Evolutionary conservation across 768 basidiomycete genomes (phyloP).

Genomic region (Mycena vitilis): DNA sequence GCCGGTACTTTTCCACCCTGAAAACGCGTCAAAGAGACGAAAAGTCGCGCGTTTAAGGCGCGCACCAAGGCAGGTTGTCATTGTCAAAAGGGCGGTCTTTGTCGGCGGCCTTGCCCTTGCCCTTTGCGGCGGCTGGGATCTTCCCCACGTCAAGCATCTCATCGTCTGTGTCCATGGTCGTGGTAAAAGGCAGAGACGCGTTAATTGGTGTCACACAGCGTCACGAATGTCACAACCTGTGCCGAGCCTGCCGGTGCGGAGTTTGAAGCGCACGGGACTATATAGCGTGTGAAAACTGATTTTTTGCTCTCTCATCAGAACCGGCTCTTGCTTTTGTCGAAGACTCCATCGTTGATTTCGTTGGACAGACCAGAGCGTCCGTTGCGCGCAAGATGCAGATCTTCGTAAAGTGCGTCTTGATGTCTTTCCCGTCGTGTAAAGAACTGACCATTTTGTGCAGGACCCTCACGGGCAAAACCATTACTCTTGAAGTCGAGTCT

Average conservation of each 20-base stretch:
- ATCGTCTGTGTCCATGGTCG: slow-evolving; percentile 68
- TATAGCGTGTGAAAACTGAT: slow-evolving; percentile 39
- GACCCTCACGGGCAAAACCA: slow-evolving; percentile 95
- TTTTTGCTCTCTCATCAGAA: slow-evolving; percentile 38
- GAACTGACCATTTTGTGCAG: slow-evolving; percentile 50
- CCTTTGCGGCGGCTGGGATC: slow-evolving; percentile 59
- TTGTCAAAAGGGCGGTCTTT: slow-evolving; percentile 54
- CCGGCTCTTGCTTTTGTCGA: slow-evolving; percentile 84
- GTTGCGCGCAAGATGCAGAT: slow-evolving; percentile 83
- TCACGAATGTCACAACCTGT: not conserved
- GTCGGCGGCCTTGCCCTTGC: slow-evolving; percentile 75
- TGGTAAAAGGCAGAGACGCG: slow-evolving; percentile 12
- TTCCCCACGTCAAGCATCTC: slow-evolving; percentile 66
- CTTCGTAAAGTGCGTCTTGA: slow-evolving; percentile 87
- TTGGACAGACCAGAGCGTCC: slow-evolving; percentile 91
- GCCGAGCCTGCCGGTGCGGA: not conserved
- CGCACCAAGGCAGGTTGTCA: slow-evolving; percentile 89
- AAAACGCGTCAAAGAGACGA: slow-evolving; percentile 27
- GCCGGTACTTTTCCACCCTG: slow-evolving; percentile 99
- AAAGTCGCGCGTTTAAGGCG: slow-evolving; percentile 22
- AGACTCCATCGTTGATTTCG: slow-evolving; percentile 92
- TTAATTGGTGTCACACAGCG: not conserved
- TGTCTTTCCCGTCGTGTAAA: not conserved
- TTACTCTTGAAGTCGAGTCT: slow-evolving; percentile 97
- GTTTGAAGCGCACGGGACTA: slow-evolving; percentile 49